A percentile compares a stretch with the other conserved stretches of the same genome.
These are phyloP conservation scores for Entrophospora sp. DNA, from an alignment of 192 early-diverging fungal species.

Conservation along the genomic window DNA sequence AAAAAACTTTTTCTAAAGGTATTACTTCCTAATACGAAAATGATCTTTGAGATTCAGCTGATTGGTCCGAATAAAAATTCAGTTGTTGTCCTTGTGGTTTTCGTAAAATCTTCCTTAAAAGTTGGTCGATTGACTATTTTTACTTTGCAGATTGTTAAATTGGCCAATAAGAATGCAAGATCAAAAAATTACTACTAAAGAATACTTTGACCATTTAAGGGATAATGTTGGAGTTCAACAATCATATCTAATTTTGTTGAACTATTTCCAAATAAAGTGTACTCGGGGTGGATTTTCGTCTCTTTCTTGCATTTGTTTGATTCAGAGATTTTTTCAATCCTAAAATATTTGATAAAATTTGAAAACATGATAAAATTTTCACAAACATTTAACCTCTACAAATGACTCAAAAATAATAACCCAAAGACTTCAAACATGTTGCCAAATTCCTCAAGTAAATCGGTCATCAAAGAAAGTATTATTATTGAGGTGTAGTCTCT, in stretches of 20 bases:
- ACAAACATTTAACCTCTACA: neutral
- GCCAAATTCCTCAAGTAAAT: constrained; percentile 5
- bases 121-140: too few relatives aligned
- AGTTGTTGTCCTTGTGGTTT: too few relatives aligned
- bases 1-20: too few relatives aligned
- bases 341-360: constrained; percentile 6
- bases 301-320: constrained; percentile 2
- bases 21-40: too few relatives aligned
- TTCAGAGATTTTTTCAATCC: constrained; percentile 1
- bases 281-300: neutral
- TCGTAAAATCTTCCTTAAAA: too few relatives aligned
- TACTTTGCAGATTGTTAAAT: too few relatives aligned
- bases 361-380: neutral
- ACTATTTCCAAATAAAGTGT: neutral
- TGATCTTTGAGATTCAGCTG: too few relatives aligned
- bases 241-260: neutral
- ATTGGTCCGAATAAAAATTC: too few relatives aligned
- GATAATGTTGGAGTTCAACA: neutral
- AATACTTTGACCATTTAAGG: too few relatives aligned
- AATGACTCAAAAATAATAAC: neutral
- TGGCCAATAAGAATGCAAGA: too few relatives aligned
- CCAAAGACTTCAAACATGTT: neutral
- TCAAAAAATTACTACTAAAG: too few relatives aligned
- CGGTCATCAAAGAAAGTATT: neutral
- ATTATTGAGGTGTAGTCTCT: neutral